Evolutionary conservation across 129 eudicot genomes (phyloP).

Genomic region (Centaurea solstitialis): DNA sequence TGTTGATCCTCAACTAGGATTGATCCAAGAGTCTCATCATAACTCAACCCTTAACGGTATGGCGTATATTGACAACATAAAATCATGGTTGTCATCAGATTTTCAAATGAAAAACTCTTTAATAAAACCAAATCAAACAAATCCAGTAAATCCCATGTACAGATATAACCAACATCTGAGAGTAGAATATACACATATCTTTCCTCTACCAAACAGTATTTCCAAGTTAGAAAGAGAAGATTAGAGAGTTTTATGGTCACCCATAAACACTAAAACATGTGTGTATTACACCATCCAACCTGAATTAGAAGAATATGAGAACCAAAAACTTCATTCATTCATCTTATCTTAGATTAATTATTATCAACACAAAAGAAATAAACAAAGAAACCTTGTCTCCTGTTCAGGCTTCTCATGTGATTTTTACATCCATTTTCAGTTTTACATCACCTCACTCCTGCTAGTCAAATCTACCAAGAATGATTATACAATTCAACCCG

Average conservation of each 20-base stretch:
- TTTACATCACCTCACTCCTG: conserved; percentile 30
- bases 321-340: conserved; percentile 18
- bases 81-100: not conserved
- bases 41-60: no score
- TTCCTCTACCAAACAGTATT: not conserved
- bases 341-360: conserved; percentile 12
- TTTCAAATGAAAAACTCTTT: not conserved
- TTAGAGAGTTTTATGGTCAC: not conserved
- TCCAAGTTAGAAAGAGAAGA: not conserved
- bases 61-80: not conserved
- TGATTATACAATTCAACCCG: conserved; percentile 10
- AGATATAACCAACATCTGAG: no score
- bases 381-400: conserved; percentile 7
- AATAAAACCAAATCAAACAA: not conserved
- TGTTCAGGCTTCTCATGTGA: conserved; percentile 27
- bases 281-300: conserved; percentile 23
- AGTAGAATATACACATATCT: not conserved
- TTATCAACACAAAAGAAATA: conserved; percentile 30
- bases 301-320: conserved; percentile 15
- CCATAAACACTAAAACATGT: not conserved
- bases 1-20: no score
- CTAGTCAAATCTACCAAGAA: conserved; percentile 34
- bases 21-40: no score
- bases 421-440: conserved; percentile 32
- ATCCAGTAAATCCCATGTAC: not conserved